A percentile compares a stretch with the other conserved stretches of the same genome.
phyloP scores from a whole-genome alignment of 2,329 filamentous ascomycete species.

The Clarireedia paspali region DNA sequence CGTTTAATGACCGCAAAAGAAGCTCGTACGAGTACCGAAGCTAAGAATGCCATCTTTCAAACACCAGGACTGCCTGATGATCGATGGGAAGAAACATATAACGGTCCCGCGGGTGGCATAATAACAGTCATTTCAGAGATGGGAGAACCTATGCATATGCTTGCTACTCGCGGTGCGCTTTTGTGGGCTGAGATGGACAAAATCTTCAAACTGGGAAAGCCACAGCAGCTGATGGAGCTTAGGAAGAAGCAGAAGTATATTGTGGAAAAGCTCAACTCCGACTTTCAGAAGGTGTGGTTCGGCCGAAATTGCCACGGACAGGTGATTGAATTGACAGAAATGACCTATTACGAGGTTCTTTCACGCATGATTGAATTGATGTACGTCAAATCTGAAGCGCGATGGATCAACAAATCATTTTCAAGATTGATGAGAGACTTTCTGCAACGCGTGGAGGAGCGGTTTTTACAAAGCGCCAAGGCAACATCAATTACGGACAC shows the following conservation, averaged over 20 bases:
- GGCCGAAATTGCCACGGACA: conserved; percentile 51
- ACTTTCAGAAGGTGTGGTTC: conserved; percentile 96
- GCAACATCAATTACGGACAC: no score
- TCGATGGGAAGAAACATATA: conserved; percentile 87
- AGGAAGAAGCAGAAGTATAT: conserved; percentile 81
- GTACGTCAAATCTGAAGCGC: conserved; percentile 76
- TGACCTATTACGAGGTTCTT: conserved; percentile 84
- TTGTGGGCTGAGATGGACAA: conserved; percentile 98
- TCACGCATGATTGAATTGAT: conserved; percentile 78
- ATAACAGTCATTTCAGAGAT: conserved; percentile 96
- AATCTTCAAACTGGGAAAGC: conserved; percentile 89
- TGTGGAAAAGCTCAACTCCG: conserved; percentile 86
- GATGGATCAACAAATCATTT: conserved; percentile 82
- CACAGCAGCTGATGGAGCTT: conserved; percentile 66
- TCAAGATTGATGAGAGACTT: conserved; percentile 80
- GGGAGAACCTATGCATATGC: conserved; percentile 97
- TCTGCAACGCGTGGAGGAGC: conserved; percentile 88
- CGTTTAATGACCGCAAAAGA: conserved; percentile 92
- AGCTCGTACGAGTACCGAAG: conserved; percentile 72
- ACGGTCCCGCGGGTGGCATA: conserved; percentile 78
- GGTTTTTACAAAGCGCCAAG: conserved; percentile 35
- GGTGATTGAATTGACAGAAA: conserved; percentile 79
- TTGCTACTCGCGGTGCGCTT: conserved; percentile 83
- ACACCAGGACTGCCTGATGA: conserved; percentile 69
- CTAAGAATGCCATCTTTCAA: conserved; percentile 80